Evolutionary conservation across 441 rosid species (phyloP).

Genomic region (Euphorbia schlechtendalii): DNA sequence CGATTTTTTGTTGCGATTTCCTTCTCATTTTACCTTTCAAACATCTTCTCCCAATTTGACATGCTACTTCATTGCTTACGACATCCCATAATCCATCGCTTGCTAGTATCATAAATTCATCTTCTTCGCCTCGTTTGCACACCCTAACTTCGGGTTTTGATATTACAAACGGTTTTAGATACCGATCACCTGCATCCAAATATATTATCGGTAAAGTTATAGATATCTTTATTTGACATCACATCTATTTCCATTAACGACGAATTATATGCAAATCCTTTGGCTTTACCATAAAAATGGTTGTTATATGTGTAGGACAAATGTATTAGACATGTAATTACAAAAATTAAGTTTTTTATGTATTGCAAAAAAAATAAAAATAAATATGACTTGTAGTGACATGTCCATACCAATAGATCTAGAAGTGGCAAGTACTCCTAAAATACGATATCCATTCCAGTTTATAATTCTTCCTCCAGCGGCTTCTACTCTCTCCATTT

Average conservation of each 20-base stretch:
- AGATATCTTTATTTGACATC: too few species aligned
- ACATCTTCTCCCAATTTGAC: conserved; percentile 17
- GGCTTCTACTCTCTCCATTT: conserved; percentile 41
- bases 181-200: conserved; percentile 40
- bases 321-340: too few species aligned
- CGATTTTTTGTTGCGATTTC: conserved; percentile 3
- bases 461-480: conserved; percentile 52
- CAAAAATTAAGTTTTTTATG: too few species aligned
- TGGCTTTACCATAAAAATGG: too few species aligned
- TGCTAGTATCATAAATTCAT: conserved; percentile 59
- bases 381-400: too few species aligned
- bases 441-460: conserved; percentile 45
- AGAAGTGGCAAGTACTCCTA: conserved; percentile 54
- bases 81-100: conserved; percentile 48
- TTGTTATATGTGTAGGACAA: too few species aligned
- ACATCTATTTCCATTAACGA: too few species aligned
- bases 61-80: conserved; percentile 18
- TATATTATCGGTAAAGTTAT: too few species aligned
- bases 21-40: conserved; percentile 16
- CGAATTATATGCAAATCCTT: too few species aligned
- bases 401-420: conserved; percentile 44
- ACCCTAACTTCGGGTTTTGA: conserved; percentile 43
- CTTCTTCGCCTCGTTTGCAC: conserved; percentile 28
- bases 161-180: conserved; percentile 43
- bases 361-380: too few species aligned